phyloP scores from a whole-genome alignment of 352 stramenopile species.

The Pythium volutum region DNA sequence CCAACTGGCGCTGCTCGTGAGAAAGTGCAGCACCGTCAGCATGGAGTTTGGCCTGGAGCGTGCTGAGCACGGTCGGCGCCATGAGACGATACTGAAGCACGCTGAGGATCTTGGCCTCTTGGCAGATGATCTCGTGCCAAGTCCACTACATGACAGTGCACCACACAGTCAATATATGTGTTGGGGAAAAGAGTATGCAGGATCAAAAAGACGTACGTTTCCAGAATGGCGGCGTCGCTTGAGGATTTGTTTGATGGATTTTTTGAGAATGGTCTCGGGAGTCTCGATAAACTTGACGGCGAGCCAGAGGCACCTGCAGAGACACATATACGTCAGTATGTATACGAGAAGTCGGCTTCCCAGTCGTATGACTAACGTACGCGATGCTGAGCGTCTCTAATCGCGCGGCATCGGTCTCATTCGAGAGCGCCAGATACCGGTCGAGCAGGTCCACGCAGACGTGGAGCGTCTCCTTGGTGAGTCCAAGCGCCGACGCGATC shows the following conservation, averaged over 20 bases:
- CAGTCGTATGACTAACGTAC: slow-evolving; percentile 23
- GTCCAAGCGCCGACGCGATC: slow-evolving; percentile 54
- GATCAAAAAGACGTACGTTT: slow-evolving; percentile 40
- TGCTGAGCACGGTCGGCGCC: slow-evolving; percentile 37
- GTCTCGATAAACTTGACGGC: slow-evolving; percentile 74
- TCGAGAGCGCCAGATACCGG: slow-evolving; percentile 34
- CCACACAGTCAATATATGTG: background rate
- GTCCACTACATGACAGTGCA: slow-evolving; percentile 39
- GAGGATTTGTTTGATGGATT: slow-evolving; percentile 61
- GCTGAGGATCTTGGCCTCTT: slow-evolving; percentile 44
- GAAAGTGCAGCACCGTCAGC: slow-evolving; percentile 13
- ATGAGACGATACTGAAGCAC: slow-evolving; percentile 58
- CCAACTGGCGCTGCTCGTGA: slow-evolving; percentile 39
- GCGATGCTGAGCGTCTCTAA: slow-evolving; percentile 62
- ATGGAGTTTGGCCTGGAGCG: slow-evolving; percentile 46
- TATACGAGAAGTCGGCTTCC: background rate
- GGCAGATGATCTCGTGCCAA: slow-evolving; percentile 53
- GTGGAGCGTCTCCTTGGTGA: slow-evolving; percentile 59
- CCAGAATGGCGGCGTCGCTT: slow-evolving; percentile 52
- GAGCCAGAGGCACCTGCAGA: slow-evolving; percentile 58
- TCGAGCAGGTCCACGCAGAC: slow-evolving; percentile 57
- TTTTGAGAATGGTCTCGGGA: slow-evolving; percentile 46
- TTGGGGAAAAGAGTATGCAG: no score
- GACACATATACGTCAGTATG: background rate
- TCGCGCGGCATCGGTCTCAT: slow-evolving; percentile 20